A percentile compares a stretch with the other conserved stretches of the same genome.
phyloP scores from a whole-genome alignment of 2,329 filamentous ascomycete genomes.

The Microcera coccophila region DNA sequence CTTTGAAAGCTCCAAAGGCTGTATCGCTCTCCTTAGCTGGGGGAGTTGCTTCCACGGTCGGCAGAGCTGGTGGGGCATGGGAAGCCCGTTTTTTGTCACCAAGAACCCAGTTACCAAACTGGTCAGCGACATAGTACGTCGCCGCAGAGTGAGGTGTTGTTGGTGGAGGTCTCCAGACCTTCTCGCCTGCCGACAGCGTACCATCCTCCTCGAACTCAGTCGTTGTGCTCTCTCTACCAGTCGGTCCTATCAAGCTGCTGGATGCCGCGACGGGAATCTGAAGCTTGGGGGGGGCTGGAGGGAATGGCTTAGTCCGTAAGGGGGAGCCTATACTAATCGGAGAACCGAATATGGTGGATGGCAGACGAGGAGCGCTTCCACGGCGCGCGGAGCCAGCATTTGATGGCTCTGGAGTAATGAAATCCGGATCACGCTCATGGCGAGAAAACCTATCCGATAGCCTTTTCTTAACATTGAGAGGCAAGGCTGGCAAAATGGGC shows the following conservation, averaged over 20 bases:
- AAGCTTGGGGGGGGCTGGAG: conserved; percentile 26
- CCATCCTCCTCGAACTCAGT: conserved; percentile 53
- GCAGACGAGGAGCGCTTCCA: conserved; percentile 11
- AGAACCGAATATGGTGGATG: conserved; percentile 10
- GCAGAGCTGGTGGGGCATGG: conserved; percentile 17
- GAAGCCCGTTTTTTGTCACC: conserved; percentile 34
- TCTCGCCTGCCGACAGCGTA: conserved; percentile 34
- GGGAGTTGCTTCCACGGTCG: conserved; percentile 9
- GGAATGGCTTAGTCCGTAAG: conserved; percentile 12
- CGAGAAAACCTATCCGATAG: background rate
- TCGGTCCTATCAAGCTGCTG: conserved; percentile 3
- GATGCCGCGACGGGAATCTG: conserved; percentile 29
- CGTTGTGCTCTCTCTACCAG: conserved; percentile 42
- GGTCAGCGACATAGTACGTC: conserved; percentile 50
- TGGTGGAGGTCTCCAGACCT: conserved; percentile 50
- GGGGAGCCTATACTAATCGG: conserved; percentile 12
- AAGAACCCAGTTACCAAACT: conserved; percentile 52
- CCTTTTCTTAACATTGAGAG: conserved; percentile 13
- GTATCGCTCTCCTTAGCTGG: conserved; percentile 22
- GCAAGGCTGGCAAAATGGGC: conserved; percentile 38
- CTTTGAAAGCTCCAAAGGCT: conserved; percentile 5
- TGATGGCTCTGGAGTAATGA: background rate
- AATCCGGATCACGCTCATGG: background rate
- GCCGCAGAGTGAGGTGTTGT: conserved; percentile 43
- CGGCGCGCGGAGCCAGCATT: background rate